Base-by-base conservation (phyloP, 2,329 filamentous ascomycete genomes). In the Truncatella angustata region DNA sequence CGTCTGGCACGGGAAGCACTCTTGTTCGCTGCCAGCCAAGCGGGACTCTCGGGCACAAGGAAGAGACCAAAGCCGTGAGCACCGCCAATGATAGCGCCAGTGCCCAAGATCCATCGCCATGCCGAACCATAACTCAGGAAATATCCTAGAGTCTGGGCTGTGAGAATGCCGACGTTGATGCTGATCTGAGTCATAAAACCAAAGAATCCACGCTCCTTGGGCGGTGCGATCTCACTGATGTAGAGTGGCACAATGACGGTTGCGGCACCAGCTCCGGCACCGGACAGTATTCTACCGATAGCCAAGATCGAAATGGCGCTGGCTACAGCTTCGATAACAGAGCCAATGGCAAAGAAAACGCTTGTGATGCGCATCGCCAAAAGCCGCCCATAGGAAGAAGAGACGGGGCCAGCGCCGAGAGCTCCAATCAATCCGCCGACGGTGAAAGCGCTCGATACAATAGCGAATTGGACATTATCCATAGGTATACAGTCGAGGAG, bases 231-330 rank as follows among this genome's bases (percentile, higher is more conserved):
- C 70, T 99, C 94, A 42, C 91, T 92, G 60, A 99, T 91, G 74
- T 96, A 99, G 18, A 99, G 82, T 0, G 94, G 94, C 3, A 95
- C 91, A 32, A 97, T 90, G 18, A 99, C 94, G 3, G 94, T 93
- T 1, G 91, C 84, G 2, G 91, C 90, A 20, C 94, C 94, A 5
- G 91, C 91, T 5, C 90, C 92, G 2, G 96, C 67, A 10, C 94
- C 94, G 7, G 89, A 87, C 12, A 97, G 66, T 20, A 96, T 75
- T 20, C 94, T 82, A 4, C 93, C 94, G 14, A 89, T 56, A 0
- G 82, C 81, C 70, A 99, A 77, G 26, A 88, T 66, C 3, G 78
- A 70, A 16, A 95, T 86, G 35, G 79, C 84, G 3, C 78, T 73
- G 0, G 92, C 82, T 6, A 92, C 63, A 0, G 91, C 86, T 71